Evolutionary conservation across 1,284 basidiomycete genomes (phyloP), one percentile per base, ranked within the genome.

Genomic region (Irpex sp.): DNA sequence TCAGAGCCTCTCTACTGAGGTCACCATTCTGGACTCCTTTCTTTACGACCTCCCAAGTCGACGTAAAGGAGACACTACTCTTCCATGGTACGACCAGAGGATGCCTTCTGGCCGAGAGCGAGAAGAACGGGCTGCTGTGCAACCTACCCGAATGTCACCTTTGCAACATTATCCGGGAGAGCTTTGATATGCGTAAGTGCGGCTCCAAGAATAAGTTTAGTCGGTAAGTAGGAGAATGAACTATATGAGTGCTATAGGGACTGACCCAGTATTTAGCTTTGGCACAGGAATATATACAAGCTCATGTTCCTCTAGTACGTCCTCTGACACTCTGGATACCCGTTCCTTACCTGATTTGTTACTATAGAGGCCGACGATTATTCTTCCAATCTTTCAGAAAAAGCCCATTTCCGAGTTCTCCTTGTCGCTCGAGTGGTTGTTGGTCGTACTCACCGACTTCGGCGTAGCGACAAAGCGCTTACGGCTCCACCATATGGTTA

Each of bases 241-340:
- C 26, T 21, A 46, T 15, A 6, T 63, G 58, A 35, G 60, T 56
- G 33, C 21, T 26, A 17, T 9, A 5, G 39, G 54, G 39, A 8
- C 39, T 62, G 31, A 62, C 50, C 15, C 46, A 7, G 54, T 6
- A 13, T 9, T 46, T 63, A 85, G 86, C 65, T 88, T 88, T 68
- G 86, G 86, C 31, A 77, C 75, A 13, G 86, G 86, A 2, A 85
- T 88, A 51, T 88, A 88, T 68, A 84, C 82, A 0, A 85, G 83
- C 17, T 66, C 81, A 1, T 85, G 84, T 68, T 86, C 86, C 9
- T 87, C 86, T 5, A 87, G 86, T 86, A 69, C 51, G 78, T 72
- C 21, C 46, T 37, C 36, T 36, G 64, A 11, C 15, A 43, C 49
- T 62, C 62, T 65, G 57, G n/a, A 31, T 58, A 31, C 3, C 26